Base-by-base conservation (phyloP, 495 filamentous ascomycete genomes). In the Stereocaulon alpinum region DNA sequence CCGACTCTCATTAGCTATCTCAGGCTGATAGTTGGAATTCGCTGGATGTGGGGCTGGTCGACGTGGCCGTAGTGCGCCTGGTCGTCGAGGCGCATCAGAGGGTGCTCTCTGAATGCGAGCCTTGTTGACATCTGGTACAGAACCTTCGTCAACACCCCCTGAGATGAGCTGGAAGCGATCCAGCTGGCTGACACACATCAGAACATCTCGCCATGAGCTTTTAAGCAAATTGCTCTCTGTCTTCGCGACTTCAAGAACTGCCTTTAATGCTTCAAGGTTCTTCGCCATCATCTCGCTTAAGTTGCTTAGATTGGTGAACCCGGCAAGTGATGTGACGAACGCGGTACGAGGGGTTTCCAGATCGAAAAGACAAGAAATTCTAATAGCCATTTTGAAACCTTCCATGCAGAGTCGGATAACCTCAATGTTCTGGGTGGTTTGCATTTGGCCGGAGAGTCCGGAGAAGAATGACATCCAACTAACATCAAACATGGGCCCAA, bases 391-490 rank as follows among this genome's bases (percentile, higher is more conserved):
- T 70, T 91, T 95, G 76, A 96, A 86, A 4, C 93, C 93, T 68
- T 97, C 93, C 76, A 97, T 85, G 67, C 94, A 96, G 5, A 94
- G 73, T 67, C 83, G 86, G 67, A 96, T 91, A 20, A 89, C 87
- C 65, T 95, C 89, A 20, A 95, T 76, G 68, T 95, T 93, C 55
- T 94, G 86, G 0, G 88, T 88, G 67, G 92, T 89, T 65, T 96
- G 92, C 71, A 90, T 90, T 59, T 90, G 84, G 30, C 88, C 90
- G 4, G 93, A 95, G 29, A 97, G 78, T 0, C 89, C 89, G 11
- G 90, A 96, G 67, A 97, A 85, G 72, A 96, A 95, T 20, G 92
- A 93, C 92, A 96, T 99, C 93, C 93, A 99, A 0, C 89, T 94
- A 17, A 95, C 91, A 63, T 97, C 91, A 64, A 99, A 99, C 92